Conservation (phyloP, 1,284 basidiomycete genomes). For the Cutaneotrichosporon sp. region DNA sequence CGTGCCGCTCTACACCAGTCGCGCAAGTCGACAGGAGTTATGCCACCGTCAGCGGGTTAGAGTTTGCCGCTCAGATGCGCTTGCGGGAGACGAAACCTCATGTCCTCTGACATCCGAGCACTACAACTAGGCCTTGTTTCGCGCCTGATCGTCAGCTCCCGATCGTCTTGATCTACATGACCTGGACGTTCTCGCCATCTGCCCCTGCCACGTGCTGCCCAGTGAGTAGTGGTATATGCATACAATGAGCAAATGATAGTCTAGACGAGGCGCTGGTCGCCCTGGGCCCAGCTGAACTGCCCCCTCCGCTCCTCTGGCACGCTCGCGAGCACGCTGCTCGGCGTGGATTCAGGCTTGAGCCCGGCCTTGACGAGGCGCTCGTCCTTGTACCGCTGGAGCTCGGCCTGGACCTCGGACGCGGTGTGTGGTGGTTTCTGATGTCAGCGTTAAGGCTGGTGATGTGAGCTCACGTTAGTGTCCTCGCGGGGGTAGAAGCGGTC, state of each 20-base stretch:
- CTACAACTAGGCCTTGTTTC: too few relatives aligned
- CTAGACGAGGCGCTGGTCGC: constrained; percentile 27
- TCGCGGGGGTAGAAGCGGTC: constrained; percentile 51
- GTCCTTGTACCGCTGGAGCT: constrained; percentile 38
- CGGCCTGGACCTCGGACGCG: constrained; percentile 35
- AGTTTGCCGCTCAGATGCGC: too few relatives aligned
- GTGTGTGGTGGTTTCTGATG: constrained; percentile 43
- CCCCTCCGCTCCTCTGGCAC: constrained; percentile 5
- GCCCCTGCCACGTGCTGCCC: neutral
- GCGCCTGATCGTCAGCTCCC: neutral
- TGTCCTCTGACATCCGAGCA: too few relatives aligned
- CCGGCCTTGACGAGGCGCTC: constrained; percentile 25
- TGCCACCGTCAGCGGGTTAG: too few relatives aligned
- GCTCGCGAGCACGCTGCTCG: constrained; percentile 2
- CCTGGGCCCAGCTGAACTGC: constrained; percentile 22
- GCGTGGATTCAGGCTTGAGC: constrained; percentile 1
- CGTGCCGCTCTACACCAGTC: too few relatives aligned
- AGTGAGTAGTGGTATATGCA: constrained; percentile 21
- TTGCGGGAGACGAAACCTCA: too few relatives aligned
- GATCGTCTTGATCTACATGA: neutral
- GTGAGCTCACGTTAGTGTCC: constrained; percentile 41
- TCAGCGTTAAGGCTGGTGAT: constrained; percentile 4
- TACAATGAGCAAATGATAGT: constrained; percentile 18
- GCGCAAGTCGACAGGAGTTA: too few relatives aligned
- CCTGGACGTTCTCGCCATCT: neutral